Conservation (phyloP, 345 rosid species). For the Tarenaya hassleriana region DNA sequence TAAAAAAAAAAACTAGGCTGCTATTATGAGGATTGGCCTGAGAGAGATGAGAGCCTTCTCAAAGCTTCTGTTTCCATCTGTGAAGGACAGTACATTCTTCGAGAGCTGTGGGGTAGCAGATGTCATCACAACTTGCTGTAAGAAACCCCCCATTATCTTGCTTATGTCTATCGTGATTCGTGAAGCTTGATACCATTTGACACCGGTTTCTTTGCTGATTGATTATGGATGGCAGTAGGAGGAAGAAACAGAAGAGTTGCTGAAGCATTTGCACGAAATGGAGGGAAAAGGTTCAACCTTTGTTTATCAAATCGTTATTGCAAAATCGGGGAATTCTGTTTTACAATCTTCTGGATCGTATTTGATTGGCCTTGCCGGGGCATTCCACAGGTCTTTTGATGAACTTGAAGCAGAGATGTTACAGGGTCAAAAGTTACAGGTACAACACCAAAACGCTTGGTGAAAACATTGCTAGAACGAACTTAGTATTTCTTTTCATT, state of each 20-base stretch:
- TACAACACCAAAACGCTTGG: conserved; percentile 19
- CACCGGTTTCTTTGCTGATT: conserved; percentile 1
- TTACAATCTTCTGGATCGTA: not conserved
- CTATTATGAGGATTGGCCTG: conserved; percentile 92
- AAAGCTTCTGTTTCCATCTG: conserved; percentile 74
- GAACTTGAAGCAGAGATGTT: conserved; percentile 94
- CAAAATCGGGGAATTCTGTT: not conserved
- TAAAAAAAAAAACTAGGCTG: too few species aligned
- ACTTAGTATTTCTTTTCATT: not conserved
- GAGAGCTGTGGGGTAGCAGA: conserved; percentile 98
- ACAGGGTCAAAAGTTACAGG: conserved; percentile 96
- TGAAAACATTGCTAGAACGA: not conserved
- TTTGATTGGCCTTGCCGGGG: conserved; percentile 17
- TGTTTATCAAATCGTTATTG: not conserved
- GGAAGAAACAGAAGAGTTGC: conserved; percentile 93
- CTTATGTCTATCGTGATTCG: not conserved
- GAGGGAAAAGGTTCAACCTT: conserved; percentile 62
- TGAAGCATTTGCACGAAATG: conserved; percentile 76
- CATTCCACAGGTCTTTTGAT: conserved; percentile 66
- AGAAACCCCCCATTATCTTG: conserved; percentile 28
- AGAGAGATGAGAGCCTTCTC: conserved; percentile 92
- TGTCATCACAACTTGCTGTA: conserved; percentile 88
- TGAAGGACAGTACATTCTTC: conserved; percentile 78
- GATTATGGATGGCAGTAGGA: conserved; percentile 48
- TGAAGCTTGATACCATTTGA: conserved; percentile 2